Conservation (phyloP, 805 yeast species). For the Saccharomyces kudriavzevii region DNA sequence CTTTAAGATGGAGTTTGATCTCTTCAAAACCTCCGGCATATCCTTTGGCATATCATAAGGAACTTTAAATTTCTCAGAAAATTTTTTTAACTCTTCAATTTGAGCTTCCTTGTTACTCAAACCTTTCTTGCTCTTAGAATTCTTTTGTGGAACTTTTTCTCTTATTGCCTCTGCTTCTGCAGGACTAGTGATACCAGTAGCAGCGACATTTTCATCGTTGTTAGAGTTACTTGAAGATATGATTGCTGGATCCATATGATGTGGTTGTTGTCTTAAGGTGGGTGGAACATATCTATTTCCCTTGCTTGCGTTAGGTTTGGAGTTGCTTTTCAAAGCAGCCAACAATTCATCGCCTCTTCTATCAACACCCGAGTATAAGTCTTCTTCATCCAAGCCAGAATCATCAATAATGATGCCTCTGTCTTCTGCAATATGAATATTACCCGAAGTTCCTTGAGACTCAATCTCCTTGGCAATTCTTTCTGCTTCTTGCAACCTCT, state of each 20-base stretch:
- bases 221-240: conserved; percentile 23
- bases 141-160: not conserved
- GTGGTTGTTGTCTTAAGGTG: conserved; percentile 29
- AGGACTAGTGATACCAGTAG: not conserved
- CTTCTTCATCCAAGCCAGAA: conserved; percentile 89
- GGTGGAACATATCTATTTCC: conserved; percentile 31
- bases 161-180: not conserved
- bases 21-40: conserved; percentile 17
- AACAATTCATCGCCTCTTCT: conserved; percentile 37
- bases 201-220: conserved; percentile 4
- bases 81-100: conserved; percentile 63
- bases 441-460: conserved; percentile 51
- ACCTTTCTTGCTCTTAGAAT: not conserved
- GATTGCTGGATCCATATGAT: conserved; percentile 30
- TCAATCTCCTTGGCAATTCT: conserved; percentile 79
- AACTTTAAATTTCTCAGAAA: conserved; percentile 74
- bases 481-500: conserved; percentile 63
- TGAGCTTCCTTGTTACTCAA: conserved; percentile 42
- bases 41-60: conserved; percentile 49
- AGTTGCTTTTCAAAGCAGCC: conserved; percentile 26
- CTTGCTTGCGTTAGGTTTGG: conserved; percentile 24
- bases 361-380: conserved; percentile 87
- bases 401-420: conserved; percentile 74
- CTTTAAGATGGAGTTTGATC: conserved; percentile 11
- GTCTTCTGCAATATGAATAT: conserved; percentile 83